Evolutionary conservation across 805 yeast species (phyloP).

Genomic region (Wickerhamomyces pijperi): DNA sequence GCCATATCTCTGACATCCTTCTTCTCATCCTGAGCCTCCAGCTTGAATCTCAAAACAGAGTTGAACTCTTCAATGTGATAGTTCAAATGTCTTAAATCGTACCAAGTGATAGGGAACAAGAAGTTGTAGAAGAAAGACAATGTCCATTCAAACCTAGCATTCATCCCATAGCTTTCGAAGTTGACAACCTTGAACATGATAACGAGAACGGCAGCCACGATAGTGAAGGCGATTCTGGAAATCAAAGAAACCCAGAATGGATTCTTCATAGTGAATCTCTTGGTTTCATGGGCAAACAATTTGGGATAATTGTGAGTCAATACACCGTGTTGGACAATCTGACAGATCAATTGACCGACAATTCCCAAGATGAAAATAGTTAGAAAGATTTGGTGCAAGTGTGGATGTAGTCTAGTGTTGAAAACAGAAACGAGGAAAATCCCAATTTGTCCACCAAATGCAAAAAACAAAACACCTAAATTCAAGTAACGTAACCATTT

Average conservation of each 20-base stretch:
- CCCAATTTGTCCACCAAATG: slow-evolving; percentile 56
- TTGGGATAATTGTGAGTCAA: slow-evolving; percentile 32
- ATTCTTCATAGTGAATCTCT: slow-evolving; percentile 21
- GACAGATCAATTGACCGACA: slow-evolving; percentile 39
- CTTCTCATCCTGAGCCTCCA: background rate
- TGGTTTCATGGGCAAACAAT: slow-evolving; percentile 10
- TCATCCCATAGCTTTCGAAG: slow-evolving; percentile 18
- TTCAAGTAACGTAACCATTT: slow-evolving; percentile 26
- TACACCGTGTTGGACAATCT: slow-evolving; percentile 32
- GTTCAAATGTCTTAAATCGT: background rate
- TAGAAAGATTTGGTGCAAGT: slow-evolving; percentile 57
- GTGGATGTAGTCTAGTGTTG: slow-evolving; percentile 45
- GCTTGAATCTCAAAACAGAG: too few relatives aligned
- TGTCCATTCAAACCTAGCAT: slow-evolving; percentile 64
- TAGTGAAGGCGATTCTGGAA: slow-evolving; percentile 54
- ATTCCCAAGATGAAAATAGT: slow-evolving; percentile 59
- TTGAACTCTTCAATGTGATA: background rate
- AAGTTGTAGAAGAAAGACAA: slow-evolving; percentile 79
- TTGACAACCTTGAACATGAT: slow-evolving; percentile 46
- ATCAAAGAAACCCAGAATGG: slow-evolving; percentile 37
- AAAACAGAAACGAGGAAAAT: slow-evolving; percentile 66
- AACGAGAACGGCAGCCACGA: slow-evolving; percentile 58
- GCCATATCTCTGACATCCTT: background rate
- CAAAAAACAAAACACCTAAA: slow-evolving; percentile 32
- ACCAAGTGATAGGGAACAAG: slow-evolving; percentile 17